These are phyloP conservation scores for Paramecium tetraurelia DNA, from an alignment of 73 alveolate genomes.

Conservation along the genomic window DNA sequence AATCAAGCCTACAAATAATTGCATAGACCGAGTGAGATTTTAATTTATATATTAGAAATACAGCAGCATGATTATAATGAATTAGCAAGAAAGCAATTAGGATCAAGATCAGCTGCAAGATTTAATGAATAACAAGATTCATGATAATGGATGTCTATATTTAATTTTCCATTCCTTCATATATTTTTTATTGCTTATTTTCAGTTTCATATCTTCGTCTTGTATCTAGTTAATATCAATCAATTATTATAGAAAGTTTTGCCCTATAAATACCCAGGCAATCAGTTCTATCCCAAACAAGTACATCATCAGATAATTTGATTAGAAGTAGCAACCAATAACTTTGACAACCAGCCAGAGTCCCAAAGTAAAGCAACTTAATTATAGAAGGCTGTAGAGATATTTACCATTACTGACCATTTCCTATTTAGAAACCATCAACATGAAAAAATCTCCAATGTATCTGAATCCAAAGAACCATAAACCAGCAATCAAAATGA, in stretches of 20 bases:
- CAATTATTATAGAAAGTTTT: background rate
- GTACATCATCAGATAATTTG: background rate
- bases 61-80: background rate
- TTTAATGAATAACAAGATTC: background rate
- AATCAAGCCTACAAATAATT: background rate
- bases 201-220: constrained; percentile 17
- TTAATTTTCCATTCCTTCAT: constrained; percentile 35
- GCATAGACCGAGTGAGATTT: background rate
- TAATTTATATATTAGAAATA: background rate
- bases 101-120: constrained; percentile 28
- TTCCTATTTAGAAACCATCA: background rate
- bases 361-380: constrained; percentile 8
- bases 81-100: constrained; percentile 6
- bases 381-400: background rate
- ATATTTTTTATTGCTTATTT: background rate
- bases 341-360: background rate
- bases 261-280: background rate
- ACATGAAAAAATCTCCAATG: background rate
- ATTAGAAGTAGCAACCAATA: background rate
- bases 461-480: constrained; percentile 4
- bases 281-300: background rate
- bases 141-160: constrained; percentile 47
- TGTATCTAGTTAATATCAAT: background rate
- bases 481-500: background rate
- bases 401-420: constrained; percentile 30